Evolutionary conservation across 805 yeast species (phyloP).

Genomic region (Teunomyces barrocoloradensis): DNA sequence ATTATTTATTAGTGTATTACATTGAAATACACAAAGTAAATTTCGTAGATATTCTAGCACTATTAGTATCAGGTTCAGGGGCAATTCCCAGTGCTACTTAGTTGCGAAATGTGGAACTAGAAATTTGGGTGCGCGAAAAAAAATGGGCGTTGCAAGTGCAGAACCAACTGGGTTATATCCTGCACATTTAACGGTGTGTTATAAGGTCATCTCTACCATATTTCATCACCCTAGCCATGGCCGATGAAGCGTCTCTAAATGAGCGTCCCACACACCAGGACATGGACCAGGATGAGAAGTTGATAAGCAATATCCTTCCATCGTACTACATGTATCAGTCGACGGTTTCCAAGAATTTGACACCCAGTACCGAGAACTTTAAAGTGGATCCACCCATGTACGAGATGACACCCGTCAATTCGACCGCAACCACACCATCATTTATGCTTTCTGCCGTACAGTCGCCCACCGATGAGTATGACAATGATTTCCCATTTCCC

Average conservation of each 20-base stretch:
- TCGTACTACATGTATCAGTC: constrained; percentile 46
- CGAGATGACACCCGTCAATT: constrained; percentile 13
- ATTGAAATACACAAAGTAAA: too few species aligned
- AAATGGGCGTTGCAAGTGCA: too few species aligned
- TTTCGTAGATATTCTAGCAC: too few species aligned
- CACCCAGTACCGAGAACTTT: constrained; percentile 38
- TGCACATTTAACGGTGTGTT: not conserved
- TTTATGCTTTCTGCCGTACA: constrained; percentile 7
- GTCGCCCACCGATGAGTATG: constrained; percentile 4
- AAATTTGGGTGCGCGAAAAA: too few species aligned
- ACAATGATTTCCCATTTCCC: constrained; percentile 18
- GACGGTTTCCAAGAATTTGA: constrained; percentile 36
- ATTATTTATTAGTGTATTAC: too few species aligned
- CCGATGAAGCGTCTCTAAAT: not conserved
- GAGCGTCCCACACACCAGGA: constrained; percentile 9
- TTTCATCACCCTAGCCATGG: not conserved
- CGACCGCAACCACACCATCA: constrained; percentile 7
- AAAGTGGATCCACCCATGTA: constrained; percentile 41
- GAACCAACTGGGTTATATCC: not conserved
- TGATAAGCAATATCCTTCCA: constrained; percentile 38
- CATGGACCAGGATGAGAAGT: constrained; percentile 21
- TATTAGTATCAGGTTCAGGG: too few species aligned
- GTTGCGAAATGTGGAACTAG: too few species aligned
- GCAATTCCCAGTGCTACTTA: too few species aligned
- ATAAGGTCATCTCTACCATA: not conserved